Conservation (phyloP, 2,329 filamentous ascomycete species). For the Penicillium sp. region DNA sequence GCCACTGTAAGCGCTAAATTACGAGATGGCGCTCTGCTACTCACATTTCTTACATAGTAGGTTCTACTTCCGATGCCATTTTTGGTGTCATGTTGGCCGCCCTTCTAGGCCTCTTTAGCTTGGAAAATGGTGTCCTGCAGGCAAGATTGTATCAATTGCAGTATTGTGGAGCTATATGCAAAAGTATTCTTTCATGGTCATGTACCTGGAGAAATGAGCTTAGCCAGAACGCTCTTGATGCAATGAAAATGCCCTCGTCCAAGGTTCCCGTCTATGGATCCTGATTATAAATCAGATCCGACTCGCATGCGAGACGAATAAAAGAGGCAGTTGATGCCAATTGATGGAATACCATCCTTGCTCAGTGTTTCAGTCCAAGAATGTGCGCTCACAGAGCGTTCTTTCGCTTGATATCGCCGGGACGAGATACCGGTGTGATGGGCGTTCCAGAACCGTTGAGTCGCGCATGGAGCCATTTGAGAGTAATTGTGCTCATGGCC, state of each 20-base stretch:
- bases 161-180: neutral
- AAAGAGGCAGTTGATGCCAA: neutral
- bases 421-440: constrained; percentile 22
- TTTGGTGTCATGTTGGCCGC: no score
- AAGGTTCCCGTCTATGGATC: neutral
- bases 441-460: constrained; percentile 38
- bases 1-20: no score
- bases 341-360: neutral
- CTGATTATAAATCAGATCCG: no score
- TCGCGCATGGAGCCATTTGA: constrained; percentile 67
- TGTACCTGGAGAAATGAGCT: neutral
- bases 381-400: constrained; percentile 18
- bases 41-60: no score
- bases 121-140: neutral
- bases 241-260: neutral
- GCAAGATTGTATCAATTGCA: neutral
- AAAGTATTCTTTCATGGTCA: neutral
- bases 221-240: neutral
- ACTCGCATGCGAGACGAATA: neutral
- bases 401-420: constrained; percentile 31
- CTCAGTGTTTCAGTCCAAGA: neutral
- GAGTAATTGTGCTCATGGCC: constrained; percentile 62
- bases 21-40: no score
- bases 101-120: no score
- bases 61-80: no score